Percentiles rank a stretch among this genome's conserved stretches.
Conservation (phyloP, 306 rosid genomes). For the Lathyrus oleraceus region DNA sequence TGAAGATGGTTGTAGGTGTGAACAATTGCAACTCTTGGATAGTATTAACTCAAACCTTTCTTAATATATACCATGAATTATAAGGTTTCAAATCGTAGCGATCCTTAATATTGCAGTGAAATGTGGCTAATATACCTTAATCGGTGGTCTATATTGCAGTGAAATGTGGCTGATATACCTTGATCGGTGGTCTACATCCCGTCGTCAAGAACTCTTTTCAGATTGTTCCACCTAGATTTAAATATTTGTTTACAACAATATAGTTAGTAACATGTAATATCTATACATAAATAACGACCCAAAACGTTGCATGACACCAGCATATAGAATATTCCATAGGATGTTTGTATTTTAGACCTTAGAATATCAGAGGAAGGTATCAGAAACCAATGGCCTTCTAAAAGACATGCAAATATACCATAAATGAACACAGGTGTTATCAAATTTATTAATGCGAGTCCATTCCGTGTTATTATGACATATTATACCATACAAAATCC, state of each 20-base stretch:
- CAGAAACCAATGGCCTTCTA: too few relatives aligned
- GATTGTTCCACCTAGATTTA: neutral
- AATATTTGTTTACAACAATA: neutral
- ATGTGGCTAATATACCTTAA: neutral
- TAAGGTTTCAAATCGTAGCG: neutral
- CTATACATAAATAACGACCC: too few relatives aligned
- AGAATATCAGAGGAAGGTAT: too few relatives aligned
- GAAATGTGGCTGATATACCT: neutral
- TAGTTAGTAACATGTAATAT: neutral
- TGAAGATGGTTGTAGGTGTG: constrained; percentile 22
- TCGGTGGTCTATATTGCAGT: neutral
- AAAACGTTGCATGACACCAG: too few relatives aligned
- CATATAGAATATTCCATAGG: too few relatives aligned
- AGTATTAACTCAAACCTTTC: too few relatives aligned
- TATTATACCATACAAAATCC: too few relatives aligned
- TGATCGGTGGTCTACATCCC: neutral
- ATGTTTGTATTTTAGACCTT: too few relatives aligned
- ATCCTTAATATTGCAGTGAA: neutral
- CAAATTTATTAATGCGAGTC: too few relatives aligned
- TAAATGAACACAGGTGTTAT: too few relatives aligned
- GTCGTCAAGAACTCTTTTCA: neutral
- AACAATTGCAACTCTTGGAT: constrained; percentile 8
- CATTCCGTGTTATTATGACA: too few relatives aligned
- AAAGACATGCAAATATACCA: too few relatives aligned
- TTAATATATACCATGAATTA: neutral